Evolutionary conservation across 1,284 basidiomycete genomes (phyloP).

Genomic region (Hortiboletus rubellus): DNA sequence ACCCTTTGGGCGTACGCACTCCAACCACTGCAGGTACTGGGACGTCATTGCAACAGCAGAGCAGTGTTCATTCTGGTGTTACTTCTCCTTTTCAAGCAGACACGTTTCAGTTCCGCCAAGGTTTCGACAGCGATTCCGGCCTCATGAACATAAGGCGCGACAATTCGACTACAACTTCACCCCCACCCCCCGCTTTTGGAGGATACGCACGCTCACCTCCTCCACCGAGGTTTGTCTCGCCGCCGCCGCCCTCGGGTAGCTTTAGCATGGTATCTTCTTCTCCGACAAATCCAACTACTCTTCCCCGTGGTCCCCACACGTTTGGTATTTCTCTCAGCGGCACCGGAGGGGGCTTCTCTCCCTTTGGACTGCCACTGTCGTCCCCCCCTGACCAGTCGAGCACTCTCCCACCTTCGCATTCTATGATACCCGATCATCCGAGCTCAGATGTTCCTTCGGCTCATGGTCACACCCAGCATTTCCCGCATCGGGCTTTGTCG

Average conservation of each 20-base stretch:
- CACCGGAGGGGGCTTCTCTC: constrained; percentile 49
- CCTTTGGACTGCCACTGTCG: constrained; percentile 56
- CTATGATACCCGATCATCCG: constrained; percentile 63
- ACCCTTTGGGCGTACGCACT: constrained; percentile 84
- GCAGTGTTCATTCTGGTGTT: constrained; percentile 30
- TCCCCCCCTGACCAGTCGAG: constrained; percentile 34
- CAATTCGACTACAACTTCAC: constrained; percentile 41
- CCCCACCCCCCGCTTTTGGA: constrained; percentile 42
- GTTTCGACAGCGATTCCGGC: constrained; percentile 37
- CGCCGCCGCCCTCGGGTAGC: constrained; percentile 43
- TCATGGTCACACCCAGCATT: constrained; percentile 45
- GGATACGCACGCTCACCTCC: constrained; percentile 59
- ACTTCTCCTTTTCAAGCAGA: constrained; percentile 38
- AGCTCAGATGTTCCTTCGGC: constrained; percentile 46
- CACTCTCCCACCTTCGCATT: constrained; percentile 45
- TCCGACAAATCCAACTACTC: constrained; percentile 33
- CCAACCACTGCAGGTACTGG: constrained; percentile 61
- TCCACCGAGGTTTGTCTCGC: constrained; percentile 57
- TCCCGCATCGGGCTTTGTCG: constrained; percentile 49
- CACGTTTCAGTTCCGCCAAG: constrained; percentile 39
- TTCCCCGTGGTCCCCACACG: constrained; percentile 33
- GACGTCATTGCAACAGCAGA: constrained; percentile 52
- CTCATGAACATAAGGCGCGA: constrained; percentile 37
- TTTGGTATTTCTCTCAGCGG: constrained; percentile 35
- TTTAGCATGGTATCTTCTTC: constrained; percentile 40